Evolutionary conservation across 1,284 basidiomycete genomes (phyloP), one percentile per base, ranked within the genome.

Genomic region (Austroboletus rostrupii): DNA sequence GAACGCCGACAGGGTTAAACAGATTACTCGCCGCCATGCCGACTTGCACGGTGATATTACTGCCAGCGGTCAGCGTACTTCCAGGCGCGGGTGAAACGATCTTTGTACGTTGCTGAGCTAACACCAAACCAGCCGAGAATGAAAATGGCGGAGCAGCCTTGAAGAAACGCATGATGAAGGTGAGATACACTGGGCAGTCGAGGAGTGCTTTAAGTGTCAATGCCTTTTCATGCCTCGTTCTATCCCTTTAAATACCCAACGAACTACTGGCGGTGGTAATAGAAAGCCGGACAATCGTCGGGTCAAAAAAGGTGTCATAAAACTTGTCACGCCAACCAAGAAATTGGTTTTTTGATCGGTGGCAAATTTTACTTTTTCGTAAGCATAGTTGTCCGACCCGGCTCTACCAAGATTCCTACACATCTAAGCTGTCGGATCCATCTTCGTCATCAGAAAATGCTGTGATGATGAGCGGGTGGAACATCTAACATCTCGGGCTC

Each of bases 101-200:
- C 17, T 29, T 16, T 16, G 61, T 54, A 1, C 41, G 48, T 51
- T 66, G 48, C 52, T 66, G 64, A 12, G 60, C 61, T 13, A 58
- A 35, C 3, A 45, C 61, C 20, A 45, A 53, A 21, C 29, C 43
- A 21, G 38, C 51, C 43, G 61, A 37, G 38, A 54, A 17, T 5
- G 36, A 48, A 17, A 62, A 45, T 4, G 51, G 54, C 12, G 66
- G 41, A 9, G n/a, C 38, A 3, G 47, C n/a, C 28, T 47, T 47
- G 41, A 62, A 47, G 11, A 58, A 50, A 3, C 47, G 50, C 63
- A 62, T 42, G 26, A 23, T n/a, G 9, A 23, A 10, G 19, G 11
- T 29, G 12, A n/a, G 33, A 36, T 21, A 35, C 0, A 14, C 16
- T 33, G 28, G 1, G 28, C 5, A 29, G 6, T 26, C 23, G 23